These are phyloP conservation scores for Catenaria anguillulae DNA, from an alignment of 371 early-diverging fungal species.

Conservation along the genomic window DNA sequence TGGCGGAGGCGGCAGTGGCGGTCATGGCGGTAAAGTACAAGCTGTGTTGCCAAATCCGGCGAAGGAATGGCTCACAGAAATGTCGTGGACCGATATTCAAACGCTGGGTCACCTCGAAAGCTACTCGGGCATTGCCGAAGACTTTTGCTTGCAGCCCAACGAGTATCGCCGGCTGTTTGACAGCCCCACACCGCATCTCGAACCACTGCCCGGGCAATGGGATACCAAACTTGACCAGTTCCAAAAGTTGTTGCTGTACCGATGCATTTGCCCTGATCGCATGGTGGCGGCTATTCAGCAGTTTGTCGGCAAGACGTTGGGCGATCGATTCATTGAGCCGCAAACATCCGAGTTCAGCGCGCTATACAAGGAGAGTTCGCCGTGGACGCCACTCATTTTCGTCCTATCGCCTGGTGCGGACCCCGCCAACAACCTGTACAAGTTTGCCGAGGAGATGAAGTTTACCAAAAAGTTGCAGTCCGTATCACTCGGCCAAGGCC, in stretches of 20 bases:
- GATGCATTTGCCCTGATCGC: conserved; percentile 33
- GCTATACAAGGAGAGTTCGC: conserved; percentile 33
- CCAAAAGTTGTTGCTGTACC: conserved; percentile 29
- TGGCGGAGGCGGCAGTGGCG: conserved; percentile 12
- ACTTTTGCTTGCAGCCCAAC: conserved; percentile 19
- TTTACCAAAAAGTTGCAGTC: conserved; percentile 33
- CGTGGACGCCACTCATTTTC: conserved; percentile 34
- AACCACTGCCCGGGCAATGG: conserved; percentile 29
- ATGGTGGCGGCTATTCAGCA: conserved; percentile 31
- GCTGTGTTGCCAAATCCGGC: conserved; percentile 31
- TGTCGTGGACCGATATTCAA: conserved; percentile 29
- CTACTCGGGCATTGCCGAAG: conserved; percentile 24
- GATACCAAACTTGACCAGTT: conserved; percentile 19
- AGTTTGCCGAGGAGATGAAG: conserved; percentile 41
- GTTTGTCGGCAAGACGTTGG: conserved; percentile 32
- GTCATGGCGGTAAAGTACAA: no score
- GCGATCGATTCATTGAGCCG: conserved; percentile 40
- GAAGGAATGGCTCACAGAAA: conserved; percentile 29
- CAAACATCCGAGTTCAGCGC: conserved; percentile 32
- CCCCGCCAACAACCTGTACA: conserved; percentile 34
- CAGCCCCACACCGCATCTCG: conserved; percentile 29
- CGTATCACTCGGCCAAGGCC: conserved; percentile 40
- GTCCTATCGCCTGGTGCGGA: conserved; percentile 43
- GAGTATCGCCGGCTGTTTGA: conserved; percentile 27
- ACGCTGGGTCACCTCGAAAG: conserved; percentile 20